Conservation (phyloP, 2,329 filamentous ascomycete genomes). For the Aspergillus chevalieri region DNA sequence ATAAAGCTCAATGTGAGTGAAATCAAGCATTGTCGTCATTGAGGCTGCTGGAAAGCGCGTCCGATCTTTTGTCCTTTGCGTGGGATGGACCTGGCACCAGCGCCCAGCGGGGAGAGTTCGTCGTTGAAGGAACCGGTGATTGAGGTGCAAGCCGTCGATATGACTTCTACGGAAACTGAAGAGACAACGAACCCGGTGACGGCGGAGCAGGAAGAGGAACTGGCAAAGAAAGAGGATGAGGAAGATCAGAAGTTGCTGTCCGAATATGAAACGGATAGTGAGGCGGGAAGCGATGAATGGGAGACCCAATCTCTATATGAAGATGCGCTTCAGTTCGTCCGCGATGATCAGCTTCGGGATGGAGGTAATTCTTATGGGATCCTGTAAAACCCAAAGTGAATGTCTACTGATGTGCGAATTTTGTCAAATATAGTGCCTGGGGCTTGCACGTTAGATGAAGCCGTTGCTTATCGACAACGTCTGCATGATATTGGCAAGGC, state of each 20-base stretch:
- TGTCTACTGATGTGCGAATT: not conserved
- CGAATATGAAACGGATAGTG: conserved; percentile 31
- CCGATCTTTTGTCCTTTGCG: conserved; percentile 19
- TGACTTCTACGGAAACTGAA: conserved; percentile 15
- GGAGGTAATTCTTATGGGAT: conserved; percentile 28
- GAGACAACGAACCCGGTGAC: conserved; percentile 20
- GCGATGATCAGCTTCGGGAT: conserved; percentile 45
- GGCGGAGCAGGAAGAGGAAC: conserved; percentile 24
- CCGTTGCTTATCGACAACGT: conserved; percentile 60
- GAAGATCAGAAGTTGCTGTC: conserved; percentile 28
- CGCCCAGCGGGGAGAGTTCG: conserved; percentile 26
- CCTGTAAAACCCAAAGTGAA: not conserved
- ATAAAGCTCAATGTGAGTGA: conserved; percentile 27
- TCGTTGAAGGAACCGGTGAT: conserved; percentile 30
- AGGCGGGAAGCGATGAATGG: conserved; percentile 44
- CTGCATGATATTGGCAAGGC: conserved; percentile 71
- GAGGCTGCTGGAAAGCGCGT: conserved; percentile 26
- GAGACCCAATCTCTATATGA: conserved; percentile 60
- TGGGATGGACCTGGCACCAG: conserved; percentile 37
- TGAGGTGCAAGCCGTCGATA: conserved; percentile 31
- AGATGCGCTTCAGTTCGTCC: conserved; percentile 55
- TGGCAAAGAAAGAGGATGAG: conserved; percentile 20
- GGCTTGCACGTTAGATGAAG: conserved; percentile 63
- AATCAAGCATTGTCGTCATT: conserved; percentile 12
- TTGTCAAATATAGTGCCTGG: conserved; percentile 36